Evolutionary conservation across 2,329 filamentous ascomycete species (phyloP), one percentile per base, ranked within the genome.

Genomic region (Colletotrichum noveboracense): DNA sequence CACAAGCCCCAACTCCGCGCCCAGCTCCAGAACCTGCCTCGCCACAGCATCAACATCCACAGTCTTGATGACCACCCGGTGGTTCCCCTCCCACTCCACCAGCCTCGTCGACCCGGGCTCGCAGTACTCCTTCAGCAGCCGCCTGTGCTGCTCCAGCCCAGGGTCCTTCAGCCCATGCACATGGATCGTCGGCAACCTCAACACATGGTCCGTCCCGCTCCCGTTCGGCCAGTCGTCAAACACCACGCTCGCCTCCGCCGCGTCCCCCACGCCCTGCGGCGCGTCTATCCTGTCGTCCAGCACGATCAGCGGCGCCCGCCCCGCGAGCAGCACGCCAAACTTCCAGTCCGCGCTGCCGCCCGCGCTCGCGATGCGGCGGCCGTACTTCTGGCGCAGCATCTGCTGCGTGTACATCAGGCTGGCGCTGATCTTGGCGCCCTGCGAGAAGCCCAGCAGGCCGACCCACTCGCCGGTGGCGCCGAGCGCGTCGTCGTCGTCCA

Each of bases 41-140:
- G 90, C 86, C 13, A 94, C 85, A 12, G 83, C 86, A 65, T 90
- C 86, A 5, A 96, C 93, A 82, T 96, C 94, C 34, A 83, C 85
- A 26, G 85, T 86, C 86, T 94, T 94, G 75, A 96, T 88, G 3
- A 94, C 93, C 65, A 96, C 86, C 7, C 94, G 86, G 82, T 96
- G 94, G 2, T 88, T 89, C 0, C 93, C 94, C 73, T 94, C 89
- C 94, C 94, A 96, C 82, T 95, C 93, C 2, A 96, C 82, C 61
- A 95, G 76, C 52, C 84, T 87, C 7, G 89, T 85, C 4, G 85
- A 90, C 0, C 86, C 88, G 12, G 85, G 80, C 66, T 91, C 87
- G 80, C 92, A 94, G 81, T 93, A 95, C 67, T 89, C 83, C 10
- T 90, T 82, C 66, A 91, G 80, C 78, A 93, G 80, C 80, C 88